These are phyloP conservation scores for Clonostachys rosea DNA, from an alignment of 2,329 filamentous ascomycete genomes.

Conservation along the genomic window DNA sequence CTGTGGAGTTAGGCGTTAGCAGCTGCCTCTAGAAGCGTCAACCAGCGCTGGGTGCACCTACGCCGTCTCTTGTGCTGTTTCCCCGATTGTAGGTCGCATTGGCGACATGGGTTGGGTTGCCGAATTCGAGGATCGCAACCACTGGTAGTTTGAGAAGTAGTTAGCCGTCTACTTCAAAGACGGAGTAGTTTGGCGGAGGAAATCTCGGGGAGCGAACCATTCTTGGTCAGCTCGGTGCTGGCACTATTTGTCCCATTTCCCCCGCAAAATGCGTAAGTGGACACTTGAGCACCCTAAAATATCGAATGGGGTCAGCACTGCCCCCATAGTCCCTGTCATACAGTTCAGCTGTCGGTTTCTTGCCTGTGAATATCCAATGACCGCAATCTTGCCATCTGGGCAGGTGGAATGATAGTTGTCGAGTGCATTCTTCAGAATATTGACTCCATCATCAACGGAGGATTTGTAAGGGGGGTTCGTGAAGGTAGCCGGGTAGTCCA, in stretches of 20 bases:
- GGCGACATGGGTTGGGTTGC: slow-evolving; percentile 32
- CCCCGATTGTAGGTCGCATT: slow-evolving; percentile 27
- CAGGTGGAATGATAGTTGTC: slow-evolving; percentile 23
- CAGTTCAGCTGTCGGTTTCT: slow-evolving; percentile 1
- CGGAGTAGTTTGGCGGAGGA: not conserved
- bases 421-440: slow-evolving; percentile 20
- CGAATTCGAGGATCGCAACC: slow-evolving; percentile 31
- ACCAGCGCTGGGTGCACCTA: slow-evolving; percentile 14
- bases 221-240: not conserved
- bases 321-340: not conserved
- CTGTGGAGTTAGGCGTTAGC: slow-evolving; percentile 9
- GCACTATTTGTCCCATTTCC: slow-evolving; percentile 18
- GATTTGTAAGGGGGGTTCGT: slow-evolving; percentile 20
- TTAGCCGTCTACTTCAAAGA: not conserved
- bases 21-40: not conserved
- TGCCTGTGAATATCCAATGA: slow-evolving; percentile 36
- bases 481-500: slow-evolving; percentile 32
- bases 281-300: slow-evolving; percentile 30
- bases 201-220: not conserved
- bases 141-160: slow-evolving; percentile 14
- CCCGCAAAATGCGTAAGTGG: slow-evolving; percentile 30
- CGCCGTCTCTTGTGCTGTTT: slow-evolving; percentile 27
- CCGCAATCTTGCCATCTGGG: slow-evolving; percentile 29
- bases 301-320: not conserved
- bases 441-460: slow-evolving; percentile 25